These are phyloP conservation scores for Vitis hybrid DNA, from an alignment of 177 flowering plant genomes.

Conservation along the genomic window DNA sequence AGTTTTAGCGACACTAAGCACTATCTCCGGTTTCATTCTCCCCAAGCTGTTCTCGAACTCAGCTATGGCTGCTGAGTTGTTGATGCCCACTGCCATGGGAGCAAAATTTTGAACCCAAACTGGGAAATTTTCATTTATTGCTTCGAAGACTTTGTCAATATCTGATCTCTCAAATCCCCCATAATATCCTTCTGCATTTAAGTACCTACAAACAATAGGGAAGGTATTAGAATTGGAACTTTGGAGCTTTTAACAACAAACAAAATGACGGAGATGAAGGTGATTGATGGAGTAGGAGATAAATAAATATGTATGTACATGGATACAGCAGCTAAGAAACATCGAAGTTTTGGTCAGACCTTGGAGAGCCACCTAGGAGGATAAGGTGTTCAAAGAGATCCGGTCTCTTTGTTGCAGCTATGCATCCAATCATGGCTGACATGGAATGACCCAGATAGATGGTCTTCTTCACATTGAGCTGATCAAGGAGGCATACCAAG, in stretches of 20 bases:
- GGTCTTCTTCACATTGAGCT: constrained; percentile 15
- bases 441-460: constrained; percentile 38
- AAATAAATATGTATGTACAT: too few relatives aligned
- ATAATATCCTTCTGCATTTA: constrained; percentile 23
- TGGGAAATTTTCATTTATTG: constrained; percentile 16
- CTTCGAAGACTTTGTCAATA: constrained; percentile 8
- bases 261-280: background rate
- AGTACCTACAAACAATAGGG: constrained; percentile 20
- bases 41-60: constrained; percentile 21
- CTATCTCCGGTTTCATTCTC: constrained; percentile 27
- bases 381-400: constrained; percentile 32
- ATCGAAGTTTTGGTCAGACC: constrained; percentile 14
- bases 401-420: constrained; percentile 32
- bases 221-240: background rate
- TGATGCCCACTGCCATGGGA: constrained; percentile 17
- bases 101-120: constrained; percentile 26
- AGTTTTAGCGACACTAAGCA: constrained; percentile 17
- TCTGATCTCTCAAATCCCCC: constrained; percentile 31
- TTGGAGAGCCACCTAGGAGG: constrained; percentile 33
- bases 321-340: too few relatives aligned
- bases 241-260: background rate
- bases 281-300: background rate
- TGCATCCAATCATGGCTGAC: constrained; percentile 37
- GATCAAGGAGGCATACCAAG: constrained; percentile 24
- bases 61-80: constrained; percentile 9